phyloP scores from a whole-genome alignment of 2,329 filamentous ascomycete species.

The Fusarium goolgardi region DNA sequence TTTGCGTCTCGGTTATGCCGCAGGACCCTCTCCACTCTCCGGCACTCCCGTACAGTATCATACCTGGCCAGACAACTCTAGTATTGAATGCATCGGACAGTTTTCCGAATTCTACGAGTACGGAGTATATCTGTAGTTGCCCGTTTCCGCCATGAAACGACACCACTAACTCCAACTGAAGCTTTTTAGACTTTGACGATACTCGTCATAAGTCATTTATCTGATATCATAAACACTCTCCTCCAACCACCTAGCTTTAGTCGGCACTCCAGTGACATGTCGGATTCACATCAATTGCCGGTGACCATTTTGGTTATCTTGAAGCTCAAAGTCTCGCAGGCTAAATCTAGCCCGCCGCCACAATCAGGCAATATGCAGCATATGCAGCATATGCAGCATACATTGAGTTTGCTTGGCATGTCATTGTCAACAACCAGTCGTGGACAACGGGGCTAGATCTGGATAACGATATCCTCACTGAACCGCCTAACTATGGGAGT shows the following conservation, averaged over 20 bases:
- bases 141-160: background rate
- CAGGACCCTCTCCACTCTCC: slow-evolving; percentile 25
- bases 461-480: background rate
- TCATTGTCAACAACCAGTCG: background rate
- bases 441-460: background rate
- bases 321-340: slow-evolving; percentile 11
- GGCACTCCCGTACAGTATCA: slow-evolving; percentile 22
- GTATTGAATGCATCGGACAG: background rate
- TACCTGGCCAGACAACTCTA: background rate
- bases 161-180: slow-evolving; percentile 5
- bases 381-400: slow-evolving; percentile 1
- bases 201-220: background rate
- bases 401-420: slow-evolving; percentile 7
- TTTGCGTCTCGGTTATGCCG: slow-evolving; percentile 35
- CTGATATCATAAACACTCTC: slow-evolving; percentile 3
- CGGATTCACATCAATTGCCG: background rate
- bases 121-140: background rate
- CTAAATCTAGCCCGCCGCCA: slow-evolving; percentile 14
- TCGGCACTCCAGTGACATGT: background rate
- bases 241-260: background rate
- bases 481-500: background rate
- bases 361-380: slow-evolving; percentile 4
- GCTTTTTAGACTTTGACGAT: slow-evolving; percentile 8
- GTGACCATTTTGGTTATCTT: background rate
- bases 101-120: background rate